Evolutionary conservation across 305 asterid species (phyloP).

Genomic region (Fraxinus albicans): DNA sequence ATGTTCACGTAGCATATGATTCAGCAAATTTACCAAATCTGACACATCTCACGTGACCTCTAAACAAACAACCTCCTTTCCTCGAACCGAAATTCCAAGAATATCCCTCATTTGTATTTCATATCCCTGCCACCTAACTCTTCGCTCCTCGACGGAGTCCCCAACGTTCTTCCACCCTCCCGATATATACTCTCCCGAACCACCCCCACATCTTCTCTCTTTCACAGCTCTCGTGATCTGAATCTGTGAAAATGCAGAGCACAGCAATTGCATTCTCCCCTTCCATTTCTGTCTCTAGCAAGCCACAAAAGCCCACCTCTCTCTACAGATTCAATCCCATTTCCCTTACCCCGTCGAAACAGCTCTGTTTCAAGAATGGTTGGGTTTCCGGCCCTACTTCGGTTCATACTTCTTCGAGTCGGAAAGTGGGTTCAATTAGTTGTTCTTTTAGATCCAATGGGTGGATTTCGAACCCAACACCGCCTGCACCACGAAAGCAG

Average conservation of each 20-base stretch:
- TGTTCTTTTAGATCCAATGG: slow-evolving; percentile 32
- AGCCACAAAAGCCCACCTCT: slow-evolving; percentile 1
- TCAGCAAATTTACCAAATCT: too few relatives aligned
- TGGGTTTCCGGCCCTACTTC: neutral
- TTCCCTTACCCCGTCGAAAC: slow-evolving; percentile 2
- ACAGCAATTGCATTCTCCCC: slow-evolving; percentile 45
- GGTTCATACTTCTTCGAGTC: neutral
- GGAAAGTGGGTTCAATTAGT: slow-evolving; percentile 12
- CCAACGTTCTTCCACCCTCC: neutral
- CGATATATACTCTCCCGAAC: neutral
- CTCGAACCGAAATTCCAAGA: neutral
- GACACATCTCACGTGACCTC: neutral
- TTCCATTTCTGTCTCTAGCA: slow-evolving; percentile 33
- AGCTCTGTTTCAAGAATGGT: neutral
- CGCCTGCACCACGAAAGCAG: neutral
- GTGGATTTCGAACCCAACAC: slow-evolving; percentile 29
- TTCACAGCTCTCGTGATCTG: neutral
- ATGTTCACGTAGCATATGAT: too few relatives aligned
- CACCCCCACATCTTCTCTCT: neutral
- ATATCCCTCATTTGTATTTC: neutral
- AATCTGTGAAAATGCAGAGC: slow-evolving; percentile 43
- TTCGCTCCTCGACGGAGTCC: neutral
- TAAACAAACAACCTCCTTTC: neutral
- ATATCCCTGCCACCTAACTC: neutral
- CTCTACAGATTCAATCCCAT: slow-evolving; percentile 15